phyloP scores from a whole-genome alignment of 495 filamentous ascomycete species.

The Penicillium turbatum region DNA sequence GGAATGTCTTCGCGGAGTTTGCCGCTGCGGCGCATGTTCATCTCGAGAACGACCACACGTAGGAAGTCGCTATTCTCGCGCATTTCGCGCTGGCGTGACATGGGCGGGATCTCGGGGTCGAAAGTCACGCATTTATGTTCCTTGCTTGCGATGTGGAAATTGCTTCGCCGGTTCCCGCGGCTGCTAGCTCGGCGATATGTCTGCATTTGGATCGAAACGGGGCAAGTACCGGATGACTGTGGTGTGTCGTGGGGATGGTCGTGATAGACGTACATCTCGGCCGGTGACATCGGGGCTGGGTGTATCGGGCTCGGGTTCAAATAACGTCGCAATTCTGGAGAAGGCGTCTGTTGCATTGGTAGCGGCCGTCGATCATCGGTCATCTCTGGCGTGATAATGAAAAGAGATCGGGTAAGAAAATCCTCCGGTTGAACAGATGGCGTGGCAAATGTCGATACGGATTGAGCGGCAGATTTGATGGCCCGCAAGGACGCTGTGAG shows the following conservation, averaged over 20 bases:
- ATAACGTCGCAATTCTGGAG: conserved; percentile 84
- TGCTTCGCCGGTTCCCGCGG: conserved; percentile 32
- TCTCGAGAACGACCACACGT: conserved; percentile 89
- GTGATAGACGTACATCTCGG: conserved; percentile 59
- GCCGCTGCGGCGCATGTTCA: conserved; percentile 90
- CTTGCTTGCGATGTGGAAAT: conserved; percentile 29
- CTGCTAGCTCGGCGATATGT: conserved; percentile 56
- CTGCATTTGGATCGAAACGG: conserved; percentile 82
- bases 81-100: conserved; percentile 77
- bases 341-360: conserved; percentile 68
- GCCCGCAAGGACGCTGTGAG: conserved; percentile 87
- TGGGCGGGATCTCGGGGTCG: conserved; percentile 42
- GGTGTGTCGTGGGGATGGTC: conserved; percentile 39
- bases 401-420: conserved; percentile 80
- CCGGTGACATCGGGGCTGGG: conserved; percentile 63
- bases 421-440: conserved; percentile 79
- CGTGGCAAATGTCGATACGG: conserved; percentile 70
- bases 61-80: conserved; percentile 94
- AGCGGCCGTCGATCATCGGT: conserved; percentile 85
- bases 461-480: conserved; percentile 77
- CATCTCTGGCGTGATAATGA: conserved; percentile 73
- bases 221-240: conserved; percentile 44
- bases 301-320: conserved; percentile 83
- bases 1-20: conserved; percentile 84
- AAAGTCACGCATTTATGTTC: conserved; percentile 37